Conservation (phyloP, 2,329 filamentous ascomycete genomes). For the Aspergillus terreus region DNA sequence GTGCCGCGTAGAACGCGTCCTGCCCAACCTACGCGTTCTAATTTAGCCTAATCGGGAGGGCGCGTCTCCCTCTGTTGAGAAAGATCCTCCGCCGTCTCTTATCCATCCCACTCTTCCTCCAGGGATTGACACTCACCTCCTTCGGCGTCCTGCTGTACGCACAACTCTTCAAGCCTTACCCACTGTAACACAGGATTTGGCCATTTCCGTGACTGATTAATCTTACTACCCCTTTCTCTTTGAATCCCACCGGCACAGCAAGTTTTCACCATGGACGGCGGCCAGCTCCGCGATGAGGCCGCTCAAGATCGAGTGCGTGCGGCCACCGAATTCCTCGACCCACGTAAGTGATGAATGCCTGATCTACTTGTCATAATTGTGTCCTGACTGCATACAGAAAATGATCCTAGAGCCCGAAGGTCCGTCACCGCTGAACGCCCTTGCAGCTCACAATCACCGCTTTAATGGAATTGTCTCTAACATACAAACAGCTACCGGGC, state of each 20-base stretch:
- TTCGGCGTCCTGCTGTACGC: neutral
- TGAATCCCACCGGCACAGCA: slow-evolving; percentile 9
- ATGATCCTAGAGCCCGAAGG: slow-evolving; percentile 56
- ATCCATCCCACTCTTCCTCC: slow-evolving; percentile 16
- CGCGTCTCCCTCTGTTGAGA: slow-evolving; percentile 17
- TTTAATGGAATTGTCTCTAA: slow-evolving; percentile 13
- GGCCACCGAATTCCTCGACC: slow-evolving; percentile 91
- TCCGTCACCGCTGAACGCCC: slow-evolving; percentile 23
- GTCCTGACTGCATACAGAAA: slow-evolving; percentile 33
- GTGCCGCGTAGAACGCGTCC: slow-evolving; percentile 11
- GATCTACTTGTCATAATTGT: slow-evolving; percentile 5
- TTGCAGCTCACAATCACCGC: neutral
- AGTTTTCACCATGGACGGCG: slow-evolving; percentile 59
- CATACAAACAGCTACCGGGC: slow-evolving; percentile 71
- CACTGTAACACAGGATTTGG: neutral
- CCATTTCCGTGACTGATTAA: neutral
- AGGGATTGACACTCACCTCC: slow-evolving; percentile 8
- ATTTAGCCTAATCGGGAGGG: slow-evolving; percentile 32
- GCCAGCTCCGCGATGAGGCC: slow-evolving; percentile 78
- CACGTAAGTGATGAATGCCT: slow-evolving; percentile 57
- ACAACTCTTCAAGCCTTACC: slow-evolving; percentile 8
- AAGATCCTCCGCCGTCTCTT: slow-evolving; percentile 16
- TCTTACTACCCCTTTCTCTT: slow-evolving; percentile 3
- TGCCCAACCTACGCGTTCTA: slow-evolving; percentile 23
- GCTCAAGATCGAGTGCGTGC: slow-evolving; percentile 78